Base-by-base conservation (phyloP, 2,329 filamentous ascomycete species). In the Aspergillus calidoustus region DNA sequence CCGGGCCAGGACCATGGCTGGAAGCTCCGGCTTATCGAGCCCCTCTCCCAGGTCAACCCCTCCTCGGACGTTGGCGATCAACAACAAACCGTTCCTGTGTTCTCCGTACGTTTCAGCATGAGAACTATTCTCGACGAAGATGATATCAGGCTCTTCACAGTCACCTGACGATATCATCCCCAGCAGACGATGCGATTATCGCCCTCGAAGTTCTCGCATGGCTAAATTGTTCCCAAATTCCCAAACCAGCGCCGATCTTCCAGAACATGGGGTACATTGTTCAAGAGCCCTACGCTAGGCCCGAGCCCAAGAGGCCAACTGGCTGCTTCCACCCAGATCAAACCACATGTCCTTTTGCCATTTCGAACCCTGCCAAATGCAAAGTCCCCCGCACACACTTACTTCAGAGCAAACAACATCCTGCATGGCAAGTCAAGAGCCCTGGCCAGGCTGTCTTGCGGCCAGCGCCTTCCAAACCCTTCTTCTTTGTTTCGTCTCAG, bases 301-400 rank as follows among this genome's bases (percentile, higher is more conserved):
- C 47, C 47, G 23, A 49, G 19, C 47, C 47, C 47, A 28, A 41
- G 11, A 41, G 34, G 34, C 51, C 11, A 34, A 44, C 50, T 30
- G 48, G 43, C 50, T 59, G 28, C 47, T 57, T 34, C 59, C 59
- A 53, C 47, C 53, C 54, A 61, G 30, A 19, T 15, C 43, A 51
- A 57, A 61, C 54, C 53, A 61, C 54, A 57, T 61, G 59, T 57
- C 59, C 58, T 46, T 51, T 46, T 59, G n/a, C 41, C 23, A 23
- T 38, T 56, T 56, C 25, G 23, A 44, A 46, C 44, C 48, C 38
- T 58, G 41, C 38, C n/a, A 44, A 52, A 47, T 47, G n/a, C 34
- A 52, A 31, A 38, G 1, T 15, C 23, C 38, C 30, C 43, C 43
- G 57, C 57, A 53, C 38, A 28, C 25, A 28, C 25, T 28, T 4